Percentiles rank a stretch among this genome's conserved stretches.
Conservation (phyloP, 2,329 filamentous ascomycete species). For the Harringtonia aguacate region DNA sequence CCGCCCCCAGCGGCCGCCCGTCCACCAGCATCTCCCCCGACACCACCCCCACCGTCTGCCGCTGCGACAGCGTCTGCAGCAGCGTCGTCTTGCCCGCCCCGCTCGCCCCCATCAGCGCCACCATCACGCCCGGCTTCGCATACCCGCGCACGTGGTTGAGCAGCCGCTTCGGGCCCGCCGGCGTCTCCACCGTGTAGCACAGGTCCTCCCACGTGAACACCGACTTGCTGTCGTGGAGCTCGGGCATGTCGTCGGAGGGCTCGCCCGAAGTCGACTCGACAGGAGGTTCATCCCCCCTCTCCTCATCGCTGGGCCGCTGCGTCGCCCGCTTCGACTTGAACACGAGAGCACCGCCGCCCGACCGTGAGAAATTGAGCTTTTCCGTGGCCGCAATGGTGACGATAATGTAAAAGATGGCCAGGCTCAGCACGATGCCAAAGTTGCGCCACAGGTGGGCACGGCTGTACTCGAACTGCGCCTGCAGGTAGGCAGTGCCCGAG, state of each 20-base stretch:
- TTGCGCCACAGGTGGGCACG: slow-evolving; percentile 59
- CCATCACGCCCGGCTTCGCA: slow-evolving; percentile 73
- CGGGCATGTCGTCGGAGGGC: too few species aligned
- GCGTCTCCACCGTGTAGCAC: slow-evolving; percentile 55
- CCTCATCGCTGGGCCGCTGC: slow-evolving; percentile 30
- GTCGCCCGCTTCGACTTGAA: slow-evolving; percentile 29
- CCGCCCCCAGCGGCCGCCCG: slow-evolving; percentile 56
- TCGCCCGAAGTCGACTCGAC: slow-evolving; percentile 24
- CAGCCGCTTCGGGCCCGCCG: slow-evolving; percentile 52
- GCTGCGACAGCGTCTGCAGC: slow-evolving; percentile 68
- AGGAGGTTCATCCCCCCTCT: slow-evolving; percentile 8
- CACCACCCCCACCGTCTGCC: slow-evolving; percentile 68
- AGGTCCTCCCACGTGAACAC: slow-evolving; percentile 67
- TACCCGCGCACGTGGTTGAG: slow-evolving; percentile 73
- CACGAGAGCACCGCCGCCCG: slow-evolving; percentile 48
- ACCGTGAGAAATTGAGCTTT: slow-evolving; percentile 59
- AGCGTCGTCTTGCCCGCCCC: slow-evolving; percentile 81
- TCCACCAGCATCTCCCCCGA: slow-evolving; percentile 66
- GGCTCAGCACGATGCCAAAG: slow-evolving; percentile 65
- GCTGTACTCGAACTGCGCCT: slow-evolving; percentile 38
- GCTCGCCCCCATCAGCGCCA: slow-evolving; percentile 69
- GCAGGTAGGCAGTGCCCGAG: slow-evolving; percentile 44
- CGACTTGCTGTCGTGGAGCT: slow-evolving; percentile 37
- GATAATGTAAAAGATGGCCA: slow-evolving; percentile 38
- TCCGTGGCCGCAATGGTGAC: slow-evolving; percentile 43